A percentile compares a stretch with the other conserved stretches of the same genome.
These are phyloP conservation scores for Fusarium coffeatum DNA, from an alignment of 2,329 filamentous ascomycete genomes.

Conservation along the genomic window DNA sequence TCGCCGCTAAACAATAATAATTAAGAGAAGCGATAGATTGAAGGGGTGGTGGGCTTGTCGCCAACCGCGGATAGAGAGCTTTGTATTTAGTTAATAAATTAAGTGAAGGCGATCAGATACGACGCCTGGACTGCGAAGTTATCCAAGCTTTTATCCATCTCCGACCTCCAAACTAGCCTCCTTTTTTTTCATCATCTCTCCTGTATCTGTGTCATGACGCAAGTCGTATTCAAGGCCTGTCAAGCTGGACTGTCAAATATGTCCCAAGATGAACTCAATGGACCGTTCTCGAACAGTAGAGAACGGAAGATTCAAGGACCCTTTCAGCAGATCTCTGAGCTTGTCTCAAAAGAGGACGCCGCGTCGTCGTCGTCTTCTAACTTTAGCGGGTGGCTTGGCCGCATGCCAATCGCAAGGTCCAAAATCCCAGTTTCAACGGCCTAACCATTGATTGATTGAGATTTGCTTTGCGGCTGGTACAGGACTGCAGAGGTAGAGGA, in stretches of 20 bases:
- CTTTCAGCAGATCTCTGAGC: slow-evolving; percentile 3
- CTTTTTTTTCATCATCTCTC: not conserved
- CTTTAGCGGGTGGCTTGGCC: slow-evolving; percentile 31
- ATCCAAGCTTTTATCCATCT: slow-evolving; percentile 2
- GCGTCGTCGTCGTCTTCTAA: slow-evolving; percentile 4
- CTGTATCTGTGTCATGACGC: slow-evolving; percentile 6
- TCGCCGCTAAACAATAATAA: slow-evolving; percentile 6
- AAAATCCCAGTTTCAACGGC: slow-evolving; percentile 6
- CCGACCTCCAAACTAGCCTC: not conserved
- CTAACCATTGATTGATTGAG: slow-evolving; percentile 4
- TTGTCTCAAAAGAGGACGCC: slow-evolving; percentile 26
- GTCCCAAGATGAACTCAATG: slow-evolving; percentile 10
- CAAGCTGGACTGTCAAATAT: slow-evolving; percentile 8
- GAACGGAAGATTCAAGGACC: not conserved
- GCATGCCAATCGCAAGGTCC: slow-evolving; percentile 25
- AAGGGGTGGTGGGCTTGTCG: slow-evolving; percentile 1
- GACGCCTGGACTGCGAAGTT: not conserved
- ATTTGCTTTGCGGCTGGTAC: slow-evolving; percentile 24
- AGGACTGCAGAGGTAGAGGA: not conserved
- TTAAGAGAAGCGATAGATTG: slow-evolving; percentile 9
- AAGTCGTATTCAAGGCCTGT: slow-evolving; percentile 17
- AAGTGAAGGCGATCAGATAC: not conserved
- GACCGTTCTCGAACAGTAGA: slow-evolving; percentile 20
- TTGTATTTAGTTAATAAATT: not conserved
- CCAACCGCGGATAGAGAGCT: slow-evolving; percentile 23